Evolutionary conservation across 192 early-diverging fungal species (phyloP).

Genomic region (Podila epicladia): DNA sequence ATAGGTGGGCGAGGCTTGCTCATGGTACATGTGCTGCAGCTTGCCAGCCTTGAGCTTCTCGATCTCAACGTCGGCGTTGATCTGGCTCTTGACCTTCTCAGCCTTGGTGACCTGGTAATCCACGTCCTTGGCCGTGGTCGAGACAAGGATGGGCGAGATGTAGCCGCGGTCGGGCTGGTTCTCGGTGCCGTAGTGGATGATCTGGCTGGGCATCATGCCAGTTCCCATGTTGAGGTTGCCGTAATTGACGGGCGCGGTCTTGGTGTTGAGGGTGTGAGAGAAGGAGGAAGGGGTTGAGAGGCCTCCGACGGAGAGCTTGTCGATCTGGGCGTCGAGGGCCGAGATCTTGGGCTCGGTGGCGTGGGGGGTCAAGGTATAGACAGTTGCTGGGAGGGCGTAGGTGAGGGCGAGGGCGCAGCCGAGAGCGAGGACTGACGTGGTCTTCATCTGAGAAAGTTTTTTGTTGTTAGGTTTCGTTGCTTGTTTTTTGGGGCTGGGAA

Average conservation of each 20-base stretch:
- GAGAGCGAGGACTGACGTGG: slow-evolving; percentile 16
- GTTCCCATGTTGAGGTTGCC: slow-evolving; percentile 45
- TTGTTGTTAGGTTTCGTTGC: background rate
- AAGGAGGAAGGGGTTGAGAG: slow-evolving; percentile 20
- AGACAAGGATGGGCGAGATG: slow-evolving; percentile 26
- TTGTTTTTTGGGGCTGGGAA: slow-evolving; percentile 1
- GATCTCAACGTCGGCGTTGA: slow-evolving; percentile 25
- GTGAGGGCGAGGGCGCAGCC: slow-evolving; percentile 17
- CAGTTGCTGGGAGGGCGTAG: slow-evolving; percentile 6
- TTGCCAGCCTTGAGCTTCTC: slow-evolving; percentile 4
- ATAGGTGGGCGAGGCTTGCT: background rate
- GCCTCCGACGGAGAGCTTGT: slow-evolving; percentile 19
- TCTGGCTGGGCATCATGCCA: slow-evolving; percentile 38
- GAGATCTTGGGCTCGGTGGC: background rate
- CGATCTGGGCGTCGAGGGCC: slow-evolving; percentile 15
- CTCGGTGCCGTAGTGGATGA: slow-evolving; percentile 42
- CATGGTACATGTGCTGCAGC: background rate
- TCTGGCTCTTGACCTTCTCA: slow-evolving; percentile 15
- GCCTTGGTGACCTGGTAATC: slow-evolving; percentile 34
- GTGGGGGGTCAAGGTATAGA: background rate
- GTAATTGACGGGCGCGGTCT: slow-evolving; percentile 35
- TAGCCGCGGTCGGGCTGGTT: slow-evolving; percentile 35
- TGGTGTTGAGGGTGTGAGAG: slow-evolving; percentile 26
- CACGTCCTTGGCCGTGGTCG: slow-evolving; percentile 32
- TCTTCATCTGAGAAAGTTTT: background rate